Base-by-base conservation (phyloP, 306 rosid genomes). In the Elaeagnus macrophylla region DNA sequence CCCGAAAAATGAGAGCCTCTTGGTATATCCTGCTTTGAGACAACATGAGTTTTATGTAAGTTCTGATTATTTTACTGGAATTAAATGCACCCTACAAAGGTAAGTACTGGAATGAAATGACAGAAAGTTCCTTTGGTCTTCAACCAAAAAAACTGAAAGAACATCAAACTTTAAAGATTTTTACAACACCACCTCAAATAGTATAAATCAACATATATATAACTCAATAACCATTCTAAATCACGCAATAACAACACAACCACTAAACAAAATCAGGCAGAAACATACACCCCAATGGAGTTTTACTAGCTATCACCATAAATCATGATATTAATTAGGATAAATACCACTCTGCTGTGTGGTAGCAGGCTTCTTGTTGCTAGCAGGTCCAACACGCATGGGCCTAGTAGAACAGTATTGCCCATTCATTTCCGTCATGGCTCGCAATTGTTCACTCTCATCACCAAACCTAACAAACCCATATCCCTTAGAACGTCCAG, bases 1-100 rank as follows among this genome's bases (percentile, higher is more conserved):
- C 85, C 70, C 81, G 74, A 73, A 25, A 71, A 75, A 78, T 81
- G 87, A 81, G 83, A 77, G 83, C 81, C 83, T 77, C 77, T 74
- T 40, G 75, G 77, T 66, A 64, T 76, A 64, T 76, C 87, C 87
- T 81, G 87, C 87, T 81, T 80, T 73, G 61, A 76, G 79, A 77
- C 77, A 77, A 81, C 72, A 80, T 56, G 81, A 81, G 79, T 74
- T 74, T 65, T 71, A 74, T 72, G 76, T 81, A 77, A 81, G 87
- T 45, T 68, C 70, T 71, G 62, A 70, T 67, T 40, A 54, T 68
- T 66, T 68, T 77, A 50, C 54, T 48, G 71, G 54, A 63, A 77
- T 61, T 77, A 61, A 68, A 48, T 68, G 68, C 38, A 76, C 79
- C 87, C 79, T 62, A 57, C 64, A 74, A 71, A 60, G 66, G 81